phyloP scores from a whole-genome alignment of 129 eudicot genomes.

The Silybum marianum region DNA sequence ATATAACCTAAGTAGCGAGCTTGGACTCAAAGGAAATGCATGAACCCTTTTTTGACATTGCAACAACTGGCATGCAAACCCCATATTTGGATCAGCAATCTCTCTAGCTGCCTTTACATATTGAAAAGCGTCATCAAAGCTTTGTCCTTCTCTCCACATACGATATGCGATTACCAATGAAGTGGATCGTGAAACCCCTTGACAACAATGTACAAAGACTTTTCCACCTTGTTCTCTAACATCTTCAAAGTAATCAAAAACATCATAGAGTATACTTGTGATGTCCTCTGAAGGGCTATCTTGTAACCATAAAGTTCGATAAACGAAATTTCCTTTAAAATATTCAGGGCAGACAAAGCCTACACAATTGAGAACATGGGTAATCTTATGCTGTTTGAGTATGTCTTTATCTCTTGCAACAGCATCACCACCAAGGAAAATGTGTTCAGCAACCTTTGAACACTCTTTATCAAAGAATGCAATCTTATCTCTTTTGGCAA shows the following conservation, averaged over 20 bases:
- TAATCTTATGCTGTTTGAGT: slow-evolving; percentile 71
- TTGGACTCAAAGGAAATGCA: slow-evolving; percentile 88
- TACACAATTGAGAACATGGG: slow-evolving; percentile 88
- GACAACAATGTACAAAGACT: slow-evolving; percentile 94
- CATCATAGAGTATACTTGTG: slow-evolving; percentile 89
- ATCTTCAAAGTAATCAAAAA: slow-evolving; percentile 93
- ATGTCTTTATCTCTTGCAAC: slow-evolving; percentile 75
- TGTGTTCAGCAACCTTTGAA: slow-evolving; percentile 82
- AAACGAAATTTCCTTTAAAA: slow-evolving; percentile 73
- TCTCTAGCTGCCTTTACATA: slow-evolving; percentile 66
- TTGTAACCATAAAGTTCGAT: slow-evolving; percentile 85
- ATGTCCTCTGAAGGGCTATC: slow-evolving; percentile 92
- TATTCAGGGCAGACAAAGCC: slow-evolving; percentile 93
- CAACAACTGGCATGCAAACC: slow-evolving; percentile 81
- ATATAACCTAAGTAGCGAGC: slow-evolving; percentile 75
- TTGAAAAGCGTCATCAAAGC: slow-evolving; percentile 73
- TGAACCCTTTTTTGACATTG: slow-evolving; percentile 95
- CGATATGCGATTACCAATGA: slow-evolving; percentile 72
- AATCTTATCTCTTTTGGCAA: slow-evolving; percentile 71
- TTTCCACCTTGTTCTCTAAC: slow-evolving; percentile 80
- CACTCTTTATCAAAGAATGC: slow-evolving; percentile 85
- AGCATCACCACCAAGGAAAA: slow-evolving; percentile 80
- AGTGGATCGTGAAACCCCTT: slow-evolving; percentile 94
- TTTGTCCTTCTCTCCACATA: slow-evolving; percentile 81
- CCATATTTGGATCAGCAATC: slow-evolving; percentile 83